Conservation (phyloP, 2,329 filamentous ascomycete species). For the Aspergillus fumigatus region DNA sequence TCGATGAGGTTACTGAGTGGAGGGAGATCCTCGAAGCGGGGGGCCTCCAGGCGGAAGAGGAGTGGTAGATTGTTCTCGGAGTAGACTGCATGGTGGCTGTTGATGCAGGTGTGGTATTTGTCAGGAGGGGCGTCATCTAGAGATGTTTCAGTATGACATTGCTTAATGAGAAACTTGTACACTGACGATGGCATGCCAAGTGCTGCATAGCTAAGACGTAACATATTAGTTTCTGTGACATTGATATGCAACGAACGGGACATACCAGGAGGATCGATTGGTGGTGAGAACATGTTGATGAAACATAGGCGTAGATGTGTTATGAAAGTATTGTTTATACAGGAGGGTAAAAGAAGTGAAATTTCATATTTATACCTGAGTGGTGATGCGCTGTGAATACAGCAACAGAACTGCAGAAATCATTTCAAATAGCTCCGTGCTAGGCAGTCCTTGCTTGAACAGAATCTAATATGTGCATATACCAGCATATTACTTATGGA, state of each 20-base stretch:
- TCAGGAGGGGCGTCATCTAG: constrained; percentile 8
- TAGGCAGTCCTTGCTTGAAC: neutral
- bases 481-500: too few relatives aligned
- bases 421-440: neutral
- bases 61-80: constrained; percentile 17
- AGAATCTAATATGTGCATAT: neutral
- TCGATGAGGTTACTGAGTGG: constrained; percentile 10
- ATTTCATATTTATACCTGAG: neutral
- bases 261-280: neutral
- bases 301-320: neutral
- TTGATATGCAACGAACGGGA: neutral
- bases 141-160: neutral
- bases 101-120: constrained; percentile 20
- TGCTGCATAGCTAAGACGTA: neutral
- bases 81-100: constrained; percentile 18
- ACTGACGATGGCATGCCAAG: neutral
- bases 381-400: neutral
- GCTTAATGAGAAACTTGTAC: neutral
- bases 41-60: constrained; percentile 21
- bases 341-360: neutral
- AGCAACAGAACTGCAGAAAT: too few relatives aligned
- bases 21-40: neutral
- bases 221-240: neutral
- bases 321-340: neutral
- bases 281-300: neutral